Percentiles rank a stretch among this genome's conserved stretches.
Conservation (phyloP, 2,329 filamentous ascomycete genomes). For the Aspergillus floridensis region DNA sequence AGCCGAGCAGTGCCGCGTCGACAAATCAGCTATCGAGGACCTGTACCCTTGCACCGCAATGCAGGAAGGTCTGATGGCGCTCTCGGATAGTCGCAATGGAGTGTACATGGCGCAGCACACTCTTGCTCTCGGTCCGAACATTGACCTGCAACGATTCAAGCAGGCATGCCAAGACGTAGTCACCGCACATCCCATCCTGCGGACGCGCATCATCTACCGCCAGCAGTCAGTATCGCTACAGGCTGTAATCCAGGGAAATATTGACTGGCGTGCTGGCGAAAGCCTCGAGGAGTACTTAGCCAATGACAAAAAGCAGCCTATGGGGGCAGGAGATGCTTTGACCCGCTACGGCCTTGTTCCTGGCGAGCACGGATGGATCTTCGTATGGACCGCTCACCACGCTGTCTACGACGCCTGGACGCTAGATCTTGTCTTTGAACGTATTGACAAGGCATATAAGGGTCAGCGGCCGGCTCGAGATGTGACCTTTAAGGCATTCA, state of each 20-base stretch:
- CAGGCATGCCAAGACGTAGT: slow-evolving; percentile 38
- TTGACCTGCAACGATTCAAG: slow-evolving; percentile 36
- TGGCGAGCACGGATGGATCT: not conserved
- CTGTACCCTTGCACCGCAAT: slow-evolving; percentile 32
- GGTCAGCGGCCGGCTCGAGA: not conserved
- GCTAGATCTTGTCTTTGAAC: slow-evolving; percentile 5
- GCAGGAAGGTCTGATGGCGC: slow-evolving; percentile 20
- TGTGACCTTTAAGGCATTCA: slow-evolving; percentile 6
- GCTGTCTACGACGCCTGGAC: slow-evolving; percentile 14
- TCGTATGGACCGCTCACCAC: slow-evolving; percentile 13
- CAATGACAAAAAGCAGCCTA: slow-evolving; percentile 1
- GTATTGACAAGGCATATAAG: slow-evolving; percentile 5
- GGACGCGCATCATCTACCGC: slow-evolving; percentile 40
- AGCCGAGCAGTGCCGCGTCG: slow-evolving; percentile 19
- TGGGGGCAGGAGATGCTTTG: not conserved
- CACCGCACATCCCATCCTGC: slow-evolving; percentile 37
- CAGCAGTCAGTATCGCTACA: slow-evolving; percentile 20
- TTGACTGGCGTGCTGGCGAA: slow-evolving; percentile 20
- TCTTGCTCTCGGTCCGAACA: slow-evolving; percentile 24
- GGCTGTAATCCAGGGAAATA: slow-evolving; percentile 23
- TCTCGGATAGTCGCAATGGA: slow-evolving; percentile 34
- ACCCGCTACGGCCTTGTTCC: slow-evolving; percentile 6
- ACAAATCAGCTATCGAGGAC: slow-evolving; percentile 23
- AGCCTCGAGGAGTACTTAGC: not conserved
- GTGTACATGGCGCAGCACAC: slow-evolving; percentile 42